Evolutionary conservation across 2,329 filamentous ascomycete species (phyloP).

Genomic region (Pseudonectria buxi): DNA sequence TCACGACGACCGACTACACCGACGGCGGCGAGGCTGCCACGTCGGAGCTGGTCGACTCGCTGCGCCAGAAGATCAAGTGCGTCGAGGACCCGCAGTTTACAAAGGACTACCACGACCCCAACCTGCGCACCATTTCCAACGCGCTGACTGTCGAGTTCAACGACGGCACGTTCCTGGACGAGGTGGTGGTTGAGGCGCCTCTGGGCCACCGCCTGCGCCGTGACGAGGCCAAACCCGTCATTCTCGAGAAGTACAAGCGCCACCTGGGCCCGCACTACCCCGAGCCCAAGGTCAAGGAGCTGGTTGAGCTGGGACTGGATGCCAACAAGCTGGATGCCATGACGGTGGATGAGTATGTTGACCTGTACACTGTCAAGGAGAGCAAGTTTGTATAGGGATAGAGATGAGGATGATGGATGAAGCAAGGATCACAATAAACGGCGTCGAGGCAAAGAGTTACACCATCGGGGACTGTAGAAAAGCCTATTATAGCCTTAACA

Average conservation of each 20-base stretch:
- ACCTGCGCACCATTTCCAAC: constrained; percentile 93
- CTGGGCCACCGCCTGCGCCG: constrained; percentile 85
- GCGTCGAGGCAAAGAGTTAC: no score
- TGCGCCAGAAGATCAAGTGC: constrained; percentile 90
- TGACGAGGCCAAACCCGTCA: constrained; percentile 97
- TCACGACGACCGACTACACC: constrained; percentile 88
- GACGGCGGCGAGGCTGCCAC: constrained; percentile 90
- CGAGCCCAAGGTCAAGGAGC: constrained; percentile 68
- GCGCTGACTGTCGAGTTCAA: constrained; percentile 91
- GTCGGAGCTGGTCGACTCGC: constrained; percentile 79
- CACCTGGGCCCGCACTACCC: constrained; percentile 81
- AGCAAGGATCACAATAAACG: constrained; percentile 7
- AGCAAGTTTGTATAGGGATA: constrained; percentile 46
- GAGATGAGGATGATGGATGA: neutral
- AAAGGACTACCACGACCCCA: constrained; percentile 87
- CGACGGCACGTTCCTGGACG: constrained; percentile 84
- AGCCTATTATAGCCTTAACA: no score
- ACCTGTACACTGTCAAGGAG: constrained; percentile 63
- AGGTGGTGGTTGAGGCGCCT: constrained; percentile 88
- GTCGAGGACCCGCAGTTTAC: constrained; percentile 96
- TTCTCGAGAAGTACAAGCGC: constrained; percentile 90
- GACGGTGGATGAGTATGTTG: constrained; percentile 88
- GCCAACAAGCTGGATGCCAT: constrained; percentile 67
- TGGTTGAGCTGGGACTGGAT: constrained; percentile 75
- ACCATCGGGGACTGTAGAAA: no score